Evolutionary conservation across 768 basidiomycete genomes (phyloP), one percentile per base, ranked within the genome.

Genomic region (Brasilioporus rufonigricans): DNA sequence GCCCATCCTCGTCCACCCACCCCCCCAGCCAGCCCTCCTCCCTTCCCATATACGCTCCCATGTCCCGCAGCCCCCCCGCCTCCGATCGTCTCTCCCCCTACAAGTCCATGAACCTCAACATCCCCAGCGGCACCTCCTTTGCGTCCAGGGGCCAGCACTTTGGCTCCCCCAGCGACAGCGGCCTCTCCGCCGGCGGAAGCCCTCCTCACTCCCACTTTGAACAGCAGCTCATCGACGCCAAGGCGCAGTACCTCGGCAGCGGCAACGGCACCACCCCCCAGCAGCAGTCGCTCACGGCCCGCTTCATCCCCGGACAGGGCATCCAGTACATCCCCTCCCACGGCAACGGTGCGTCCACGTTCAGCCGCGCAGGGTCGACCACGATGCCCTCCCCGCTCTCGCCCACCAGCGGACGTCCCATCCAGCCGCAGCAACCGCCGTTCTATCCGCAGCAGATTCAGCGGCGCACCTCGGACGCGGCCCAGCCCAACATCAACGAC

Each of bases 1-100:
- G 59, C 0, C 68, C 77, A 4, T 75, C 77, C 19, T 76, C 81
- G n/a, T 73, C 74, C 2, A 66, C 75, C 52, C 76, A 79, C 41
- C 81, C 83, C 14, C 78, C 83, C 1, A 85, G 84, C 62, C 85
- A 89, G 59, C 85, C 89, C 0, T 79, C 87, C 1, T 91, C 88
- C 2, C 76, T 91, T 18, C 89, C 90, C 38, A 88, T 87, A 48
- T 89, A 89, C 55, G 83, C 86, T 0, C 86, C 85, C 13, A 72
- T 83, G 41, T 85, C 85, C 1, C 80, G 86, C 53, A 86, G 83
- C 61, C 82, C 85, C 1, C 74, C 82, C 4, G 73, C 80, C 0
- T 68, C 78, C 19, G 85, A 87, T 31, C 73, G 74, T 13, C 61
- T 76, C 50, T 78, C 77, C 35, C 82, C 80, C 0, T 89, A 84